These are phyloP conservation scores for Penicillium verhagenii DNA, from an alignment of 495 filamentous ascomycete species.

Conservation along the genomic window DNA sequence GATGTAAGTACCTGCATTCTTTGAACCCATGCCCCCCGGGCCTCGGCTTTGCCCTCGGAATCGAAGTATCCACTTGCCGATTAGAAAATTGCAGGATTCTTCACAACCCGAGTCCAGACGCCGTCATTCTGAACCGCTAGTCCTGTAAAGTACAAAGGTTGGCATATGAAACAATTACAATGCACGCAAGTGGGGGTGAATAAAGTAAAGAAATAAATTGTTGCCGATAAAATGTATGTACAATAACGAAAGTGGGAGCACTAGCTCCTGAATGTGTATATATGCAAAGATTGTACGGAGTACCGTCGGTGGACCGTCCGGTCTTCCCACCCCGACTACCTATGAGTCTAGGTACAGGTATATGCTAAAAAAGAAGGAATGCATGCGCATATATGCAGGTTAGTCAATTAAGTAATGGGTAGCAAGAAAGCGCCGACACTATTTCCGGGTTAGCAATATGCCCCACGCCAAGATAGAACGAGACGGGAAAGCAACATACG, in stretches of 20 bases:
- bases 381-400: background rate
- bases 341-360: background rate
- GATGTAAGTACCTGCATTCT: background rate
- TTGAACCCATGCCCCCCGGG: too few species aligned
- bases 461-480: background rate
- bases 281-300: conserved; percentile 2
- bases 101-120: too few species aligned
- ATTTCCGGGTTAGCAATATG: background rate
- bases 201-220: too few species aligned
- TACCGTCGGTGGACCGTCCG: background rate
- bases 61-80: background rate
- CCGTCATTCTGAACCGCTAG: background rate
- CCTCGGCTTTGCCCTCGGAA: background rate
- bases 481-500: conserved; percentile 20
- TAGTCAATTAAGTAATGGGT: conserved; percentile 4
- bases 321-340: background rate
- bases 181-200: background rate
- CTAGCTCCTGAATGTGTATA: background rate
- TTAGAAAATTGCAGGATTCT: too few species aligned
- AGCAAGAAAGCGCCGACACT: conserved; percentile 14
- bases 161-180: background rate
- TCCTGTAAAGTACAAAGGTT: too few species aligned
- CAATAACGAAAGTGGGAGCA: background rate
- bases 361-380: background rate
- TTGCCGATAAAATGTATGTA: background rate